These are phyloP conservation scores for Albifimbria verrucaria DNA, from an alignment of 2,329 filamentous ascomycete genomes.

Conservation along the genomic window DNA sequence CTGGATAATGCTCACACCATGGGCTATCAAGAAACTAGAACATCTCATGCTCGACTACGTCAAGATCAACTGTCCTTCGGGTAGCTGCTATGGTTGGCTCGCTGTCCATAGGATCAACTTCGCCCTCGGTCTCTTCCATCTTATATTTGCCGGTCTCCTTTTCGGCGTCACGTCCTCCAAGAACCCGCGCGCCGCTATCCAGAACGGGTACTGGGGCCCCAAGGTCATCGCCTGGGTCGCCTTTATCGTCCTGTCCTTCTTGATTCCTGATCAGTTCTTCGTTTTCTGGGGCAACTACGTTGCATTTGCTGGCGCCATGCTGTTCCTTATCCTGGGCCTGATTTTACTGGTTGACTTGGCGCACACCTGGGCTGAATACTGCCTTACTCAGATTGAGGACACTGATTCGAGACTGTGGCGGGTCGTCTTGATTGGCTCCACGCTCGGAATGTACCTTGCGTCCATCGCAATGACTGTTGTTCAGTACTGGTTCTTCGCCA, in stretches of 20 bases:
- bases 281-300: slow-evolving; percentile 95
- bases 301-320: slow-evolving; percentile 79
- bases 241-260: slow-evolving; percentile 86
- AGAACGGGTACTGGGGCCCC: slow-evolving; percentile 99
- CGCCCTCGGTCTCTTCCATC: slow-evolving; percentile 89
- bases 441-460: slow-evolving; percentile 86
- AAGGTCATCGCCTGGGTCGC: slow-evolving; percentile 88
- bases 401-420: slow-evolving; percentile 84
- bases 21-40: slow-evolving; percentile 95
- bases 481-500: slow-evolving; percentile 96
- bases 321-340: slow-evolving; percentile 90
- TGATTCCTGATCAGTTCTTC: slow-evolving; percentile 94
- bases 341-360: slow-evolving; percentile 92
- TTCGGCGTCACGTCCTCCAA: slow-evolving; percentile 85
- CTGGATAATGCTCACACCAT: slow-evolving; percentile 99
- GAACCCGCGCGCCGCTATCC: slow-evolving; percentile 80
- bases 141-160: slow-evolving; percentile 78
- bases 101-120: slow-evolving; percentile 98
- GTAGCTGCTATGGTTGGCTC: slow-evolving; percentile 91
- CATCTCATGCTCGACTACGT: slow-evolving; percentile 93
- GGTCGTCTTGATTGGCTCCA: slow-evolving; percentile 83
- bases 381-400: slow-evolving; percentile 87
- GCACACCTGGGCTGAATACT: slow-evolving; percentile 96
- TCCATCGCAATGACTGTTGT: slow-evolving; percentile 92
- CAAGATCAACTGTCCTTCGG: slow-evolving; percentile 86